These are phyloP conservation scores for Lupinus albus DNA, from an alignment of 306 rosid genomes.

Conservation along the genomic window DNA sequence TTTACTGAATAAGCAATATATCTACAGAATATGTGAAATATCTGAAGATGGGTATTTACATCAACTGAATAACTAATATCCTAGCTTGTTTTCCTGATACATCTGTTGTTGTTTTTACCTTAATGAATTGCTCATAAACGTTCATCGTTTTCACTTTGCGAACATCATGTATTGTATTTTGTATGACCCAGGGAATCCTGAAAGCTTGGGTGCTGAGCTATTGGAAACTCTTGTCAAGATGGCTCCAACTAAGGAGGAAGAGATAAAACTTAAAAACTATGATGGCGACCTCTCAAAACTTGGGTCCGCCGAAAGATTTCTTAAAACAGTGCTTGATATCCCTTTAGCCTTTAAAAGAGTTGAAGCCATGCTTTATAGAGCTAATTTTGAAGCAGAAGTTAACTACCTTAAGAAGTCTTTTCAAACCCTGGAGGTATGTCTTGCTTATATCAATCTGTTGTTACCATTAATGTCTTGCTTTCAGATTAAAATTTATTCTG, in stretches of 20 bases:
- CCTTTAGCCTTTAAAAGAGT: constrained; percentile 93
- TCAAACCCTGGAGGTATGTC: constrained; percentile 81
- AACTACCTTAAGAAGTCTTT: constrained; percentile 85
- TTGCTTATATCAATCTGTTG: constrained; percentile 23
- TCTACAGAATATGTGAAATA: constrained; percentile 13
- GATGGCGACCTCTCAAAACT: constrained; percentile 77
- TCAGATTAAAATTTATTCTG: constrained; percentile 31
- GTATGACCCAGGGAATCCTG: too few relatives aligned
- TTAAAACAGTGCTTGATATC: constrained; percentile 83
- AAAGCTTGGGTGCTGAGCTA: too few relatives aligned
- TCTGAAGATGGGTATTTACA: constrained; percentile 8
- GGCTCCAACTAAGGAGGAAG: too few relatives aligned
- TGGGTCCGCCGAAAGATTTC: constrained; percentile 95
- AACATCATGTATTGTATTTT: constrained; percentile 36
- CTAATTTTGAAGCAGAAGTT: constrained; percentile 91
- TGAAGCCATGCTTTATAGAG: constrained; percentile 97
- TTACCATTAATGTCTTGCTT: constrained; percentile 35
- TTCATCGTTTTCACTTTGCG: constrained; percentile 28
- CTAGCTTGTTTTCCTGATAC: constrained; percentile 11
- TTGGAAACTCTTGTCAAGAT: too few relatives aligned
- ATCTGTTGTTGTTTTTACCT: not conserved
- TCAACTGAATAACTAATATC: not conserved
- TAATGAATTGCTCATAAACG: constrained; percentile 10
- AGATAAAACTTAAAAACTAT: constrained; percentile 79
- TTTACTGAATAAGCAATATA: constrained; percentile 2